Evolutionary conservation across 176 grass and related monocot genomes (phyloP), one percentile per base, ranked within the genome.

Genomic region (Melocanna baccifera): DNA sequence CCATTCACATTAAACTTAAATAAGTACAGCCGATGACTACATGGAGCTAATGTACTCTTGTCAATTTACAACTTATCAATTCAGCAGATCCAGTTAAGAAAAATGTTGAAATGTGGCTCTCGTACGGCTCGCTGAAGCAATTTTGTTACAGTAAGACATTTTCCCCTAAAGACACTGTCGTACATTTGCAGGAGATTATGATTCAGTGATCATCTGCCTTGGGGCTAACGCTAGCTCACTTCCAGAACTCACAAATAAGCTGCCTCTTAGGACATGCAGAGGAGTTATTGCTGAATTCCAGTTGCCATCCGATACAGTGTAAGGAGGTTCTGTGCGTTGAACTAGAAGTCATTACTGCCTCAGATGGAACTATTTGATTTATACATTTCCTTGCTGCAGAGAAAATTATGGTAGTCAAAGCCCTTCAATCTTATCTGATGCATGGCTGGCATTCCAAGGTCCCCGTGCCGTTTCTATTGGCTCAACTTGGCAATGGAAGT

Each of bases 401-500:
- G 81, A 80, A 80, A 88, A 83, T 37, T 95, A 93, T 66, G 73
- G 63, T 75, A 82, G 79, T 80, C 85, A 85, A 78, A 98, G 91
- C 18, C 91, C 96, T 63, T 93, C 93, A 10, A 95, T 98, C 36
- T 83, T 98, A 69, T 95, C 93, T 76, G 96, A 93, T 83, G 89
- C 93, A 83, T 98, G 93, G 93, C 69, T 98, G 85, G 89, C 91
- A 69, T 98, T 98, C 72, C 93, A 90, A 90, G 91, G 91, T 42
- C 87, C 96, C 37, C 22, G 69, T 34, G 48, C 39, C 20, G 83
- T 98, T 55, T 95, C 82, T 32, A 25, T 98, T 28, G 96, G 96
- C 9, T 98, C 96, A 22, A 95, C 96, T 26, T 98, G 96, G 96
- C 89, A 98, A n/a, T 95, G 96, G 93, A 87, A 92, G 4, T 89